Conservation (phyloP, 441 rosid species). For the Viola pubescens region DNA sequence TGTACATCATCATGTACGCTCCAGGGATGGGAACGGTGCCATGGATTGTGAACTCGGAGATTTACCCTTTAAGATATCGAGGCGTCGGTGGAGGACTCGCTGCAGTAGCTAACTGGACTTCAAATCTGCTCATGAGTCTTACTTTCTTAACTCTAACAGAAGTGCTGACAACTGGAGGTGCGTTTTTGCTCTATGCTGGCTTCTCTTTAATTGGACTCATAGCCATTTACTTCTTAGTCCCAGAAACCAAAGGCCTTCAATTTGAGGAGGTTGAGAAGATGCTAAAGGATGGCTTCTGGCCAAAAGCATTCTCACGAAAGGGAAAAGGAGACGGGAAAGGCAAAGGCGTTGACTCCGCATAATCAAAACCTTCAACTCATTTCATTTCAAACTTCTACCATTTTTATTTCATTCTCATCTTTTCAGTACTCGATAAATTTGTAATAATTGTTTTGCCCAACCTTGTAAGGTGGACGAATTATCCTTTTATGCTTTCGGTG, state of each 20-base stretch:
- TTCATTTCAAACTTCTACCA: no score
- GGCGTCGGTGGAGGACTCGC: slow-evolving; percentile 87
- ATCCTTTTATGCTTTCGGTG: no score
- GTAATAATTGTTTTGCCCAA: no score
- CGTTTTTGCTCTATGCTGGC: slow-evolving; percentile 63
- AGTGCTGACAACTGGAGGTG: slow-evolving; percentile 57
- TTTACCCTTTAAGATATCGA: slow-evolving; percentile 74
- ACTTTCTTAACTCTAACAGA: slow-evolving; percentile 52
- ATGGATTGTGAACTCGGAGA: slow-evolving; percentile 88
- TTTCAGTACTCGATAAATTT: no score
- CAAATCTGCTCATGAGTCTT: slow-evolving; percentile 65
- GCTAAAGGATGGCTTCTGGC: slow-evolving; percentile 51
- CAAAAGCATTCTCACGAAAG: slow-evolving; percentile 24
- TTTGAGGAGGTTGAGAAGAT: slow-evolving; percentile 73
- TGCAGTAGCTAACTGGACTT: slow-evolving; percentile 62
- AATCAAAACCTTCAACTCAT: no score
- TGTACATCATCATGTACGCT: slow-evolving; percentile 59
- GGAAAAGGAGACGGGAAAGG: neutral
- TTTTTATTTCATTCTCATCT: no score
- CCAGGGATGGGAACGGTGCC: slow-evolving; percentile 94
- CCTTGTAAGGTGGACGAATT: no score
- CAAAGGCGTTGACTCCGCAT: no score
- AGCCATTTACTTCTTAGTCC: slow-evolving; percentile 55
- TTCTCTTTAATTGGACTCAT: slow-evolving; percentile 41
- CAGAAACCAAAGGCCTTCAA: slow-evolving; percentile 83